These are phyloP conservation scores for Zygosaccharomyces lentus DNA, from an alignment of 805 yeast species.

Conservation along the genomic window DNA sequence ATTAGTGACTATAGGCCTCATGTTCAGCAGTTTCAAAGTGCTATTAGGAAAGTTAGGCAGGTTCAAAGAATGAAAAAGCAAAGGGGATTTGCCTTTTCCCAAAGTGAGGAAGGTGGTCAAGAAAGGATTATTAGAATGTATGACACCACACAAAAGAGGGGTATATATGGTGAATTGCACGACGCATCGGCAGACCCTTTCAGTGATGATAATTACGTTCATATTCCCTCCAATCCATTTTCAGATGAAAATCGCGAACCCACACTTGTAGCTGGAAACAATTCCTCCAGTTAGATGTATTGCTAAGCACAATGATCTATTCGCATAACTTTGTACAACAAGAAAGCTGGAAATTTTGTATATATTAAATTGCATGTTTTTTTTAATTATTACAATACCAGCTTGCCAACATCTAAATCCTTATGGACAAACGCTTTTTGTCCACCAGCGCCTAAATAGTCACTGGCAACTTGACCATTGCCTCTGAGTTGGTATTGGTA, in stretches of 20 bases:
- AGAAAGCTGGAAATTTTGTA: not conserved
- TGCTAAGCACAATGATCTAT: constrained; percentile 1
- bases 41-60: constrained; percentile 94
- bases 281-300: constrained; percentile 7
- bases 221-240: constrained; percentile 15
- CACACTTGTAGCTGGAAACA: constrained; percentile 3
- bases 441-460: constrained; percentile 93
- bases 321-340: constrained; percentile 1
- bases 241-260: constrained; percentile 11
- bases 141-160: constrained; percentile 85
- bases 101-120: constrained; percentile 85
- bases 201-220: constrained; percentile 19
- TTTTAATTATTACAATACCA: constrained; percentile 24
- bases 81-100: constrained; percentile 97
- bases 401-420: constrained; percentile 42
- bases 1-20: constrained; percentile 94
- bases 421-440: constrained; percentile 69
- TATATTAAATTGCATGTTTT: not conserved
- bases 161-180: constrained; percentile 60
- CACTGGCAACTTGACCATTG: constrained; percentile 87
- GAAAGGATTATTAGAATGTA: constrained; percentile 88
- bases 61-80: constrained; percentile 97
- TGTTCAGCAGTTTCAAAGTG: constrained; percentile 93
- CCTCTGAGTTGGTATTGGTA: constrained; percentile 94
- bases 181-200: constrained; percentile 39